phyloP scores from a whole-genome alignment of 179 eudicot genomes.

The Carnegiea gigantea region DNA sequence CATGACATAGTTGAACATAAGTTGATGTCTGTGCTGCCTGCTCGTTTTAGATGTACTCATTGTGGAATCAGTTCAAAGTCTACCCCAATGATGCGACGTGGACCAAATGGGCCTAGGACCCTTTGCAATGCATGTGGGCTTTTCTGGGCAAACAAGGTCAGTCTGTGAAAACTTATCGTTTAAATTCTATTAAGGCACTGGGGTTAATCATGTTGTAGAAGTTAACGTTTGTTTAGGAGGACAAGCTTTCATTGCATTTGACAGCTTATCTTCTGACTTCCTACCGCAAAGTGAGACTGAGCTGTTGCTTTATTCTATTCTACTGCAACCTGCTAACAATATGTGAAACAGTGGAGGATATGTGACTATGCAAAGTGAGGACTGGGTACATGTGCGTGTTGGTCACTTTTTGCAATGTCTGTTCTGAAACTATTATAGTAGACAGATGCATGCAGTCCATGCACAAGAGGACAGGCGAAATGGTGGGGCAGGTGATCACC shows the following conservation, averaged over 20 bases:
- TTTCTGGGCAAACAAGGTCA: conserved; percentile 79
- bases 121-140: conserved; percentile 95
- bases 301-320: not conserved
- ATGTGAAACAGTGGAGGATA: not conserved
- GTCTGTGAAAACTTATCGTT: conserved; percentile 6
- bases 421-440: not conserved
- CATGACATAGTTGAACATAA: conserved; percentile 4
- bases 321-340: not conserved
- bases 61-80: conserved; percentile 60
- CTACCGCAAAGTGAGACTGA: not conserved
- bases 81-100: conserved; percentile 91
- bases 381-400: not conserved
- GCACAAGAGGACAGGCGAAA: not conserved
- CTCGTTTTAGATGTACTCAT: conserved; percentile 48
- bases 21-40: not conserved
- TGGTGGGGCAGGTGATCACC: not conserved
- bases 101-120: conserved; percentile 82
- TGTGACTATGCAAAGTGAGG: not conserved
- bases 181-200: not conserved
- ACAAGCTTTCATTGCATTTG: not conserved
- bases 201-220: not conserved
- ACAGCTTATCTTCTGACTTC: not conserved
- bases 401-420: not conserved
- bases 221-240: not conserved
- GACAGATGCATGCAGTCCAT: not conserved